Percentiles rank a stretch among this genome's conserved stretches.
Conservation (phyloP, 2,329 filamentous ascomycete genomes). For the Venturia asperata region DNA sequence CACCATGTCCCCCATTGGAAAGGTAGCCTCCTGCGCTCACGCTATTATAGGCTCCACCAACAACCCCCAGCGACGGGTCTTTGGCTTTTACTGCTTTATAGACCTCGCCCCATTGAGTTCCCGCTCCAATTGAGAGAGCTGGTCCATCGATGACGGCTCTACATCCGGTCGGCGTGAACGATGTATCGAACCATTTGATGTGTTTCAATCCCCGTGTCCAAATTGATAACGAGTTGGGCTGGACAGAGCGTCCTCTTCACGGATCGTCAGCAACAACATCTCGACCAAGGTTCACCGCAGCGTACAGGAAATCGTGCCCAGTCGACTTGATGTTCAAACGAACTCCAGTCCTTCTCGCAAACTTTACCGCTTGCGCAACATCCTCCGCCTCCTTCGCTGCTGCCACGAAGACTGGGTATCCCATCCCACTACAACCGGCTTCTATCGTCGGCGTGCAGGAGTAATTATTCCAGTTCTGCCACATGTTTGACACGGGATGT, state of each 20-base stretch:
- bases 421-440: background rate
- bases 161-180: slow-evolving; percentile 17
- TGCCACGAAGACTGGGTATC: slow-evolving; percentile 19
- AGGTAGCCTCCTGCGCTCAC: slow-evolving; percentile 17
- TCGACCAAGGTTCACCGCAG: no score
- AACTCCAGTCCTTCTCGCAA: slow-evolving; percentile 18
- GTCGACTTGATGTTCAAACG: slow-evolving; percentile 18
- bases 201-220: slow-evolving; percentile 17
- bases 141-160: slow-evolving; percentile 12
- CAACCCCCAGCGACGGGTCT: background rate
- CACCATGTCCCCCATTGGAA: slow-evolving; percentile 30
- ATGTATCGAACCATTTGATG: slow-evolving; percentile 13
- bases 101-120: slow-evolving; percentile 15
- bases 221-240: slow-evolving; percentile 18
- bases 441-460: slow-evolving; percentile 13
- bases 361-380: slow-evolving; percentile 14
- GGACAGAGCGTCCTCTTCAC: background rate
- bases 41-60: background rate
- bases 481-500: slow-evolving; percentile 11
- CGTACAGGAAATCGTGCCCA: slow-evolving; percentile 17
- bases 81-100: slow-evolving; percentile 1
- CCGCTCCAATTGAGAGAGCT: slow-evolving; percentile 15
- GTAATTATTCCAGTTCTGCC: slow-evolving; percentile 19
- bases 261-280: background rate
- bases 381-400: slow-evolving; percentile 15